Evolutionary conservation across 2,329 filamentous ascomycete genomes (phyloP), one percentile per base, ranked within the genome.

Genomic region (Huntiella abstrusa): DNA sequence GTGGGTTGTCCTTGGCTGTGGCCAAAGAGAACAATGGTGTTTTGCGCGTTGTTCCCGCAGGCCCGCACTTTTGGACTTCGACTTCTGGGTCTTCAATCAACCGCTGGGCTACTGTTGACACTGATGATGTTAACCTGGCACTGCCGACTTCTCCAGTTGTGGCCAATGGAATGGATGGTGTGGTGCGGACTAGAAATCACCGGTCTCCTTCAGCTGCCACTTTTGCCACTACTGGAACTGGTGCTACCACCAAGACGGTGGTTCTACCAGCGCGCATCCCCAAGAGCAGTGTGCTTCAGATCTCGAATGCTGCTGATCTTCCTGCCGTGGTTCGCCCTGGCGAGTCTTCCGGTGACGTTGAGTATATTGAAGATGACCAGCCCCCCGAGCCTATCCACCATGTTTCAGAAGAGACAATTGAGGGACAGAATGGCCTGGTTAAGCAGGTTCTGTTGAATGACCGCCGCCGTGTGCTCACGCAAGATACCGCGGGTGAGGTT

Each of bases 401-500:
- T 45, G 59, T 78, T 46, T 80, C 81, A 1, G 75, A 79, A 52
- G 83, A 88, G 58, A 85, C 82, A 0, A 91, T 98, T 41, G 86
- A 95, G 61, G 91, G 91, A 1, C 87, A 95, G 56, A 88, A 94
- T 62, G 91, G 91, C 7, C 65, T 98, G 45, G 85, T 96, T 51
- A 98, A 96, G 61, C 83, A 95, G 60, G 79, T 81, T 55, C 71
- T 96, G 54, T 68, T 98, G 51, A 96, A 93, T 60, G 88, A 98
- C 59, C 74, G 88, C 53, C 80, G 83, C 57, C 75, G 86, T 49
- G 87, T 92, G 3, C 66, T 98, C 52, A 98, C 91, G 0, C 66
- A 94, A 45, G 91, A 98, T 60, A 95, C 91, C 2, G 87, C 88
- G 1, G 91, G 91, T 12, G 91, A 98, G 57, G 87, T 96, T 2